A percentile compares a stretch with the other conserved stretches of the same genome.
phyloP scores from a whole-genome alignment of 2,329 filamentous ascomycete species.

The Sporothrix mexicana region DNA sequence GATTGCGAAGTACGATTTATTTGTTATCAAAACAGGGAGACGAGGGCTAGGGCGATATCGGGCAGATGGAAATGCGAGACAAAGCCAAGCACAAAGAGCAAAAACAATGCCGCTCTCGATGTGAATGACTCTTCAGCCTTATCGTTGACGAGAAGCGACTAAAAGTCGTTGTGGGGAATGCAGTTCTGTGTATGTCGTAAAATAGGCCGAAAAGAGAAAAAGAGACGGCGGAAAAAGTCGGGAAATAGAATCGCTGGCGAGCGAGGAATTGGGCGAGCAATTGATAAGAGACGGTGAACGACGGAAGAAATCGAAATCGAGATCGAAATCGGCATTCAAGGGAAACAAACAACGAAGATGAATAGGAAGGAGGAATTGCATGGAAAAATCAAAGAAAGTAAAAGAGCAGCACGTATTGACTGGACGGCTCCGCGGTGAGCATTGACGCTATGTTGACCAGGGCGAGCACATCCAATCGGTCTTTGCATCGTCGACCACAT shows the following conservation, averaged over 20 bases:
- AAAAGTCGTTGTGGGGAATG: neutral
- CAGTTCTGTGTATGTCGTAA: no score
- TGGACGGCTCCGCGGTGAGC: neutral
- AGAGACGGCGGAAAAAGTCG: conserved; percentile 5
- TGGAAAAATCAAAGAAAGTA: neutral
- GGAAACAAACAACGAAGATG: conserved; percentile 2
- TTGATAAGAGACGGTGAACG: neutral
- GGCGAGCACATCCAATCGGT: conserved; percentile 11
- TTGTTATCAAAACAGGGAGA: conserved; percentile 5
- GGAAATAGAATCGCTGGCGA: neutral
- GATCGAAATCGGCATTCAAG: no score
- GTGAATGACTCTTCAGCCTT: conserved; percentile 26
- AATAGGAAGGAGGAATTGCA: neutral
- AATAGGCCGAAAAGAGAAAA: neutral
- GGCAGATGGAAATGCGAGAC: neutral
- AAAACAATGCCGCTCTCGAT: neutral
- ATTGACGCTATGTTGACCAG: neutral
- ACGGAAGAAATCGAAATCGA: conserved; percentile 3
- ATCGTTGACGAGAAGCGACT: conserved; percentile 9
- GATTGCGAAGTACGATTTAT: no score
- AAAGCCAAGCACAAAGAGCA: neutral
- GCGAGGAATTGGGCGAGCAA: conserved; percentile 3
- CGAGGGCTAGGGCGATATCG: conserved; percentile 11
- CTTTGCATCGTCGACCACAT: neutral
- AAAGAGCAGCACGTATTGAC: neutral